Evolutionary conservation across 2,329 filamentous ascomycete genomes (phyloP).

Genomic region (Myriosclerotinia duriaeana): DNA sequence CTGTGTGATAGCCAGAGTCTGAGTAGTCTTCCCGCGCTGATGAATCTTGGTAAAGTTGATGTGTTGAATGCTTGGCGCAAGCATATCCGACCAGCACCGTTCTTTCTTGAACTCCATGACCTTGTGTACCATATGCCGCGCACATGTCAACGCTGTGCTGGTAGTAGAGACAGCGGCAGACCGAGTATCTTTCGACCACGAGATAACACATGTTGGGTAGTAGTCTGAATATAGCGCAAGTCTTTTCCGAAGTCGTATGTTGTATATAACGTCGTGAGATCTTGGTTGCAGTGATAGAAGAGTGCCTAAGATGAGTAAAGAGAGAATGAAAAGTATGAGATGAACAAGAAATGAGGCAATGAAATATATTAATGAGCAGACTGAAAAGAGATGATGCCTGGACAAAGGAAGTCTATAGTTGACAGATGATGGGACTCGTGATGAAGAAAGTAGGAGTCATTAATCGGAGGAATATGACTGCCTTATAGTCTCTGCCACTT

Average conservation of each 20-base stretch:
- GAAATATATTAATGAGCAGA: conserved; percentile 40
- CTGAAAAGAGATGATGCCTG: conserved; percentile 36
- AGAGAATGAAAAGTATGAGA: conserved; percentile 24
- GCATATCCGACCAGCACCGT: conserved; percentile 69
- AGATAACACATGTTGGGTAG: conserved; percentile 63
- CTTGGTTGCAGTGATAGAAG: conserved; percentile 17
- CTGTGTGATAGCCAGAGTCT: conserved; percentile 41
- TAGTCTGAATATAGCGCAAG: conserved; percentile 19
- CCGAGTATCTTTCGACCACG: conserved; percentile 67
- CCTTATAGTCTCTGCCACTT: conserved; percentile 37
- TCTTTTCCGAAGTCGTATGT: conserved; percentile 2
- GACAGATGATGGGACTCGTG: conserved; percentile 33
- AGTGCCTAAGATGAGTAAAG: conserved; percentile 15
- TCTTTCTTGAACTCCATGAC: conserved; percentile 64
- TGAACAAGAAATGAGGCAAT: conserved; percentile 30
- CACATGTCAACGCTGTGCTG: conserved; percentile 68
- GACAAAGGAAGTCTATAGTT: conserved; percentile 38
- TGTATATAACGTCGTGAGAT: conserved; percentile 2
- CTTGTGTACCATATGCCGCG: conserved; percentile 58
- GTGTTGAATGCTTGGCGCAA: conserved; percentile 52
- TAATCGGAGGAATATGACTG: conserved; percentile 37
- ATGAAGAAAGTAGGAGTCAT: conserved; percentile 40
- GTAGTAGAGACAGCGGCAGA: conserved; percentile 70
- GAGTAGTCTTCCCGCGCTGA: conserved; percentile 35
- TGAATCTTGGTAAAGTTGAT: conserved; percentile 24